A percentile compares a stretch with the other conserved stretches of the same genome.
Evolutionary conservation across 768 basidiomycete species (phyloP).

Genomic region (Pleurotus cornucopiae): DNA sequence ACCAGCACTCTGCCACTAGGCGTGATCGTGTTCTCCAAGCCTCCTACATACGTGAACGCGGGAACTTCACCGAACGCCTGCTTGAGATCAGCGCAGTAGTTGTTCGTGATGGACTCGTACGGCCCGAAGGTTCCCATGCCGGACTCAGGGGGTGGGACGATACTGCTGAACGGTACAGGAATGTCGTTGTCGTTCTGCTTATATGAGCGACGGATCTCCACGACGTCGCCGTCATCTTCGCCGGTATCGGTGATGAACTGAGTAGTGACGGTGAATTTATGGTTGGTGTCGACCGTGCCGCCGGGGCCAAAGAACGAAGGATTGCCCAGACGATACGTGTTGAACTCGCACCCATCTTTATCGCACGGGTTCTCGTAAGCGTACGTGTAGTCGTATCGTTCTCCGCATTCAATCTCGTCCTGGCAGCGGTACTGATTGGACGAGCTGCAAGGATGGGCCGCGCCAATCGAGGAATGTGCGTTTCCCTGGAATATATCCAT

Average conservation of each 20-base stretch:
- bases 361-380: conserved; percentile 29
- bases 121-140: conserved; percentile 26
- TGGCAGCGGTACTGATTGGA: conserved; percentile 28
- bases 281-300: conserved; percentile 32
- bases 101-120: conserved; percentile 31
- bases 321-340: conserved; percentile 16
- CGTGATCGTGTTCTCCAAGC: conserved; percentile 16
- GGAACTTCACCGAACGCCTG: conserved; percentile 26
- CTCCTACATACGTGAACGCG: conserved; percentile 16
- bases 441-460: conserved; percentile 33
- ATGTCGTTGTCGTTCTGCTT: background rate
- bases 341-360: conserved; percentile 44
- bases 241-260: conserved; percentile 32
- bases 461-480: conserved; percentile 30
- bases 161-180: conserved; percentile 17
- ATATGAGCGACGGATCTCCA: conserved; percentile 19
- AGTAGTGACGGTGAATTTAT: conserved; percentile 31
- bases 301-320: conserved; percentile 33
- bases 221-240: background rate
- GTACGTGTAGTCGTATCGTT: conserved; percentile 19
- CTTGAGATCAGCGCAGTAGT: conserved; percentile 31
- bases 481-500: conserved; percentile 47
- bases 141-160: conserved; percentile 30
- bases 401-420: conserved; percentile 14
- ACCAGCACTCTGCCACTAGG: conserved; percentile 33